Evolutionary conservation across 768 basidiomycete genomes (phyloP).

Genomic region (Boletellus ananas): DNA sequence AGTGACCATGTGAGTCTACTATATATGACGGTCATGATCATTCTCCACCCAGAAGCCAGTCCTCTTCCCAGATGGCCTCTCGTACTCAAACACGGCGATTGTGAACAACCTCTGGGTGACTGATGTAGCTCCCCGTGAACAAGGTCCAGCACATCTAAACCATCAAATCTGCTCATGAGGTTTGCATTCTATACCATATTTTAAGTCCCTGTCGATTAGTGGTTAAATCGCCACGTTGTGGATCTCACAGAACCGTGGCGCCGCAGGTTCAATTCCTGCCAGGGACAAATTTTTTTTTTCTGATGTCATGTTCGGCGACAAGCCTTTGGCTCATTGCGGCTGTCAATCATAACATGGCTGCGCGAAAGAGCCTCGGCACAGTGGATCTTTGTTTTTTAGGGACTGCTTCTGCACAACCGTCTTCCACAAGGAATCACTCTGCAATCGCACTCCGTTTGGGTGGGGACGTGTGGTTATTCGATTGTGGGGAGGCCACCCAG

Average conservation of each 20-base stretch:
- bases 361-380: constrained; percentile 25
- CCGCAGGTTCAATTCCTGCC: constrained; percentile 39
- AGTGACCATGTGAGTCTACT: neutral
- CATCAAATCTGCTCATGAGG: neutral
- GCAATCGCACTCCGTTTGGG: constrained; percentile 63
- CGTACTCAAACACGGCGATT: constrained; percentile 11
- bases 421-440: constrained; percentile 75
- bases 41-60: neutral
- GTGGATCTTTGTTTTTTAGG: constrained; percentile 72
- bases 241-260: constrained; percentile 34
- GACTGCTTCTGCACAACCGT: constrained; percentile 79
- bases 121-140: too few relatives aligned
- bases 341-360: constrained; percentile 9
- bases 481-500: constrained; percentile 84
- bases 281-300: constrained; percentile 30
- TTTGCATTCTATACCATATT: neutral
- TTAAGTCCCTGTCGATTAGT: constrained; percentile 40
- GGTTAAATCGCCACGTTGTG: constrained; percentile 43
- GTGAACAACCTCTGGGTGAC: too few relatives aligned
- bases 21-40: too few relatives aligned
- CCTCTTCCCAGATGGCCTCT: constrained; percentile 6
- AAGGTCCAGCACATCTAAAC: too few relatives aligned
- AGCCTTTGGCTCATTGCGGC: too few relatives aligned
- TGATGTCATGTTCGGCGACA: too few relatives aligned
- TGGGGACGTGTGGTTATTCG: constrained; percentile 78